A percentile compares a stretch with the other conserved stretches of the same genome.
Evolutionary conservation across 2,329 filamentous ascomycete species (phyloP).

Genomic region (Colletotrichum falcatum): DNA sequence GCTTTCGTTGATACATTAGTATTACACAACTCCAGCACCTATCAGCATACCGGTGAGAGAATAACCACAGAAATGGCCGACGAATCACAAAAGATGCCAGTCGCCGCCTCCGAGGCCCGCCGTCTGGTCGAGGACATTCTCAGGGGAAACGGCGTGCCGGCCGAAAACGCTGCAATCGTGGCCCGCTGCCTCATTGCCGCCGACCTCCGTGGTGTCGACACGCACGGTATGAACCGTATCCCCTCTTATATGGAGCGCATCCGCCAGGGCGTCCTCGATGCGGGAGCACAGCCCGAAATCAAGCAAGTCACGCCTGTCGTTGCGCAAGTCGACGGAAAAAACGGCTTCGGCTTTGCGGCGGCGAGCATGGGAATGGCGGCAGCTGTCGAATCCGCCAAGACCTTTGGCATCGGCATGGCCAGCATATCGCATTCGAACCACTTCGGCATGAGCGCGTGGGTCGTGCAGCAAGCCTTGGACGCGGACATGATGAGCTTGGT

Average conservation of each 20-base stretch:
- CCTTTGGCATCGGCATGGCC: constrained; percentile 80
- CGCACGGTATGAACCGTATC: constrained; percentile 81
- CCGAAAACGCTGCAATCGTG: constrained; percentile 69
- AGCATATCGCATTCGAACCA: constrained; percentile 83
- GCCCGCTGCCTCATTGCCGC: constrained; percentile 78
- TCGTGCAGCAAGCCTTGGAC: constrained; percentile 82
- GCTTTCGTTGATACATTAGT: background rate
- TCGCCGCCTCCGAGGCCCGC: constrained; percentile 55
- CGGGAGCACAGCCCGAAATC: constrained; percentile 68
- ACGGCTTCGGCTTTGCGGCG: constrained; percentile 81
- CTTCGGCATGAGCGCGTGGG: constrained; percentile 86
- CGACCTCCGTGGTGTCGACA: constrained; percentile 83
- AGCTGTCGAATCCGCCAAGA: constrained; percentile 74
- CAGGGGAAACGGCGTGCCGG: constrained; percentile 69
- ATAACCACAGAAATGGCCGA: constrained; percentile 26
- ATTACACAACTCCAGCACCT: background rate
- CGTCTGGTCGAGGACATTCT: constrained; percentile 68
- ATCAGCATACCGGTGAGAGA: no score
- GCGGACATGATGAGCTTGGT: constrained; percentile 77
- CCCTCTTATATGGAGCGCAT: constrained; percentile 82
- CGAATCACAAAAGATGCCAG: constrained; percentile 46
- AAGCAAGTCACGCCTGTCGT: constrained; percentile 76
- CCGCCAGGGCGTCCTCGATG: constrained; percentile 75
- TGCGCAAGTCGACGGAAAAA: constrained; percentile 74
- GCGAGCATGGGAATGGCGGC: constrained; percentile 74